Evolutionary conservation across 2,329 filamentous ascomycete genomes (phyloP).

Genomic region (Aspergillus awamori): DNA sequence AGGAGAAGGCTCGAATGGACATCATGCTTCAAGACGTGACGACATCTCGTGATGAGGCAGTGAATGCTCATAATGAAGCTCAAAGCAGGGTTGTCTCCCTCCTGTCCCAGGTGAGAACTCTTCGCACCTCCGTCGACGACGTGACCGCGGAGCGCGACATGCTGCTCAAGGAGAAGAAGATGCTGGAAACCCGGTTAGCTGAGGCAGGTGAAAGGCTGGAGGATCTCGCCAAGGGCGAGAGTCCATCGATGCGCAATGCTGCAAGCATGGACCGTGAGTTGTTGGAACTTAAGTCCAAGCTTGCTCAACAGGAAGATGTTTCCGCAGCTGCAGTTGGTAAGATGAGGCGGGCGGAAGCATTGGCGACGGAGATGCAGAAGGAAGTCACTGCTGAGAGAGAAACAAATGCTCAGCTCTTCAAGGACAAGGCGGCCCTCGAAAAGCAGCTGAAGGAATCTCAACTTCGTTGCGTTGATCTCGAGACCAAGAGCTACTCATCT

Average conservation of each 20-base stretch:
- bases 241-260: conserved; percentile 83
- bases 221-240: conserved; percentile 82
- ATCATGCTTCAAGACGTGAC: conserved; percentile 85
- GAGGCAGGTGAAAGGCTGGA: conserved; percentile 89
- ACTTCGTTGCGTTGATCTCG: conserved; percentile 84
- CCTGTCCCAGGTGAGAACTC: conserved; percentile 81
- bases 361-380: conserved; percentile 87
- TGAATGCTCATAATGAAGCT: conserved; percentile 89
- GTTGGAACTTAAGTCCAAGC: conserved; percentile 80
- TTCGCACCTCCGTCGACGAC: conserved; percentile 84
- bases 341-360: conserved; percentile 90
- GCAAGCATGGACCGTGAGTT: conserved; percentile 87
- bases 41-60: conserved; percentile 89
- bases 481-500: conserved; percentile 95
- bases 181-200: conserved; percentile 78
- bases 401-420: conserved; percentile 76
- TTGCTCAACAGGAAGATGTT: conserved; percentile 93
- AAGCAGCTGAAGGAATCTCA: conserved; percentile 90
- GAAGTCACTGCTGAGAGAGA: conserved; percentile 88
- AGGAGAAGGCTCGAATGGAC: conserved; percentile 92
- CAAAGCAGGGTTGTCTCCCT: conserved; percentile 90
- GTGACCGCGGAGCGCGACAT: conserved; percentile 81
- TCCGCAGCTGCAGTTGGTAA: conserved; percentile 90
- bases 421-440: conserved; percentile 86
- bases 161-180: conserved; percentile 85